A percentile compares a stretch with the other conserved stretches of the same genome.
phyloP scores from a whole-genome alignment of 2,329 filamentous ascomycete genomes.

The Ophiostoma angusticollis region DNA sequence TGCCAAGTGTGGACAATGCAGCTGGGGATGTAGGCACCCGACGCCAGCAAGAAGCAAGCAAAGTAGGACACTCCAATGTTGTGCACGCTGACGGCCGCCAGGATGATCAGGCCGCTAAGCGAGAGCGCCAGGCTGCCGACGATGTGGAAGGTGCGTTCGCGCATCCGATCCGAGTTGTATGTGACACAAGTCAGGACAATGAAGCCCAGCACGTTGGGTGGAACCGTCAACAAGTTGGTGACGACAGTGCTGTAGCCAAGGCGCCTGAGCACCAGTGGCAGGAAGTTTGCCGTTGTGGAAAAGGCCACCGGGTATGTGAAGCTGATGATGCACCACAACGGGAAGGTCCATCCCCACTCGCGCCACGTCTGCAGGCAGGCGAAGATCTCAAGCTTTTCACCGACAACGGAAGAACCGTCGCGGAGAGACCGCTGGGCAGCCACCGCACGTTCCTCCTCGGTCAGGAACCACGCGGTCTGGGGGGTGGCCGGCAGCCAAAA shows the following conservation, averaged over 20 bases:
- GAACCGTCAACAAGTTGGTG: conserved; percentile 15
- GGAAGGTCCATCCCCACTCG: not conserved
- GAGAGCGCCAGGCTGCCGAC: conserved; percentile 2
- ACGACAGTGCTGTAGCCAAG: conserved; percentile 12
- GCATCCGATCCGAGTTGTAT: conserved; percentile 12
- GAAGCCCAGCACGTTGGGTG: conserved; percentile 12
- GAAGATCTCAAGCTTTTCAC: conserved; percentile 8
- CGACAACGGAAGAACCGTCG: conserved; percentile 11
- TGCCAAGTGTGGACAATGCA: conserved; percentile 14
- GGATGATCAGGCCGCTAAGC: conserved; percentile 7
- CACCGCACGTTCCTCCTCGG: conserved; percentile 10
- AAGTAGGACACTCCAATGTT: conserved; percentile 14
- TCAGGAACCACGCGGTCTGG: conserved; percentile 12
- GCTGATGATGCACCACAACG: conserved; percentile 7
- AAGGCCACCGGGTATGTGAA: conserved; percentile 12
- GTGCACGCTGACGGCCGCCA: conserved; percentile 10
- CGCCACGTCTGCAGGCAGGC: conserved; percentile 9
- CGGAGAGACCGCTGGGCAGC: conserved; percentile 11
- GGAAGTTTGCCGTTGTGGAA: conserved; percentile 12
- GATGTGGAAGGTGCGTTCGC: conserved; percentile 14
- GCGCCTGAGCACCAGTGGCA: conserved; percentile 11
- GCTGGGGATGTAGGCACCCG: conserved; percentile 13
- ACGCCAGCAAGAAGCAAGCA: conserved; percentile 9
- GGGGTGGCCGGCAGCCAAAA: conserved; percentile 13
- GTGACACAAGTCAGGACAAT: conserved; percentile 10